phyloP scores from a whole-genome alignment of 495 filamentous ascomycete species.

The Elasticomyces elasticus region DNA sequence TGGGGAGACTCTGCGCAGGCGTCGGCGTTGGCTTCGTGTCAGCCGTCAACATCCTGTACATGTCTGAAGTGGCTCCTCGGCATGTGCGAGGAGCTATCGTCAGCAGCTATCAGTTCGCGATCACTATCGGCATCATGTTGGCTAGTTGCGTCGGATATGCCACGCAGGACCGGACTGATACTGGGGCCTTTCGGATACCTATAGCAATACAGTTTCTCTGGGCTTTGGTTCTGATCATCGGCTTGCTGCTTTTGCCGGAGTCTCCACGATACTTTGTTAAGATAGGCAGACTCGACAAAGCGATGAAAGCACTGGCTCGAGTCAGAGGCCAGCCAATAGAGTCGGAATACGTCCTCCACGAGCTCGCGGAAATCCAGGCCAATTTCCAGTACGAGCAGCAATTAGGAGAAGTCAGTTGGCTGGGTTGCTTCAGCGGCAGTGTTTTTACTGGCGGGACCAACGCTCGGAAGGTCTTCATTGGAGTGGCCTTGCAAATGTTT shows the following conservation, averaged over 20 bases:
- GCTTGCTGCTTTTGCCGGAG: slow-evolving; percentile 49
- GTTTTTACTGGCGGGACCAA: slow-evolving; percentile 52
- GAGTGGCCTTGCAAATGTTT: slow-evolving; percentile 65
- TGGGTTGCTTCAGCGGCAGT: slow-evolving; percentile 58
- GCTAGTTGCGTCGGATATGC: slow-evolving; percentile 64
- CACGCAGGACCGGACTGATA: slow-evolving; percentile 49
- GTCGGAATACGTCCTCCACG: slow-evolving; percentile 54
- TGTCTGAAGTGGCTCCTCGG: slow-evolving; percentile 57
- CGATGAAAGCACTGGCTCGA: slow-evolving; percentile 39
- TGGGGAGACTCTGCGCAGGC: slow-evolving; percentile 61
- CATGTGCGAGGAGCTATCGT: slow-evolving; percentile 61
- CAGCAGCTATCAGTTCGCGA: slow-evolving; percentile 60
- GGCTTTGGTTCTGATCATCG: slow-evolving; percentile 52
- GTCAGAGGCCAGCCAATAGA: slow-evolving; percentile 47
- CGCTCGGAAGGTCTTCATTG: slow-evolving; percentile 64
- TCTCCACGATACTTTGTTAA: slow-evolving; percentile 33
- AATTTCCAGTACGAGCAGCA: slow-evolving; percentile 55
- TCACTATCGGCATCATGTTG: slow-evolving; percentile 63
- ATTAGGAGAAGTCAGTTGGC: slow-evolving; percentile 41
- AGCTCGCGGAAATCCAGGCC: slow-evolving; percentile 62
- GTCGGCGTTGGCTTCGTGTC: slow-evolving; percentile 67
- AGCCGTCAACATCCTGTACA: slow-evolving; percentile 64
- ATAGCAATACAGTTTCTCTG: slow-evolving; percentile 57
- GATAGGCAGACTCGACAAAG: slow-evolving; percentile 36
- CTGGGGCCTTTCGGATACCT: slow-evolving; percentile 63